Evolutionary conservation across 108 stramenopile species (phyloP), one percentile per base, ranked within the genome.

Genomic region (Fragilariopsis cylindrus): DNA sequence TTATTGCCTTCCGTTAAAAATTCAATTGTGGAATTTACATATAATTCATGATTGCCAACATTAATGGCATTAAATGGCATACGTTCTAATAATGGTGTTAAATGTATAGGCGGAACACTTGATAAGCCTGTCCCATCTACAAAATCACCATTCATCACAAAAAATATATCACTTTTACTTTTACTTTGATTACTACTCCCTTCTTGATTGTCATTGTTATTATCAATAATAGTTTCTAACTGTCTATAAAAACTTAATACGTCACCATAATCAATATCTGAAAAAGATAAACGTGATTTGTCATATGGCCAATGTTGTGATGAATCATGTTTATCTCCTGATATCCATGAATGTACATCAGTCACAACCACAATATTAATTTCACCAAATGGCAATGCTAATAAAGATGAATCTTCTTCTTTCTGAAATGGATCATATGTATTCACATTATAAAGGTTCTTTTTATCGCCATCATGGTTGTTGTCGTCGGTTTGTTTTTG

Each of bases 91-190:
- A 93, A 80, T 4, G 86, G 88, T 7, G 81, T 58, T 18, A 93
- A 68, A 43, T 84, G 64, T 7, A 57, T 48, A 7, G 87, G 85
- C 5, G 86, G 90, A 46, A 81, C 56, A 2, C 74, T 71, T 1
- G 76, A 73, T n/a, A 94, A 64, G 0, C 90, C 82, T 12, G 93
- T 90, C 11, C 93, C 93, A 71, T 94, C 90, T 54, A 89, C 76
- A 60, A 85, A 88, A 73, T 94, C 93, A 7, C 93, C 93, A 81
- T 95, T 95, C 82, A 88, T 89, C 41, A 95, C 88, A 81, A 95
- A 84, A 70, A 87, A 89, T 1, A 92, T 45, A 65, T 92, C 88
- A 15, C 30, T 30, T 30, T 30, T 30, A 30, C 0, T 30, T 30
- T 30, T 30, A 30, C 30, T 30, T 74, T 19, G 39, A 63, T 41